phyloP scores from a whole-genome alignment of 2,329 filamentous ascomycete species.

The Byssochlamys sp. region DNA sequence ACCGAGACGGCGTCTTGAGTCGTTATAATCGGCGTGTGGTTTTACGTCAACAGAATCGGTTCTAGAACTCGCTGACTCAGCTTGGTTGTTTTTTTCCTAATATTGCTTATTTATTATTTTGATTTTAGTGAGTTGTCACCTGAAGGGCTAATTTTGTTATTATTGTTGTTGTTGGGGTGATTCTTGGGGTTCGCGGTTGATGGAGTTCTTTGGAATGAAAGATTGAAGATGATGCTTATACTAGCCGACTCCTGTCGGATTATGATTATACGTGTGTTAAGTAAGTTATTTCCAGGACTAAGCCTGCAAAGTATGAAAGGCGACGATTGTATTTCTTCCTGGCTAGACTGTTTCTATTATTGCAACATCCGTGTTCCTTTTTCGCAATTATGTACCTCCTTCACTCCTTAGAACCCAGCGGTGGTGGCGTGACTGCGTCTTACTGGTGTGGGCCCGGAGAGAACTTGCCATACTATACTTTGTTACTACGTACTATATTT shows the following conservation, averaged over 20 bases:
- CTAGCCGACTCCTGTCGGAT: background rate
- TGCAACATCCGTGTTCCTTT: background rate
- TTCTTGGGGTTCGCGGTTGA: background rate
- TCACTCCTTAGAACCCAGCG: background rate
- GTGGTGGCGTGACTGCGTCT: background rate
- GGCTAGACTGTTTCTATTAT: background rate
- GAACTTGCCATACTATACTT: background rate
- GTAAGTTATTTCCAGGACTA: no score
- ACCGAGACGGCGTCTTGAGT: background rate
- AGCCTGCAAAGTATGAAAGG: no score
- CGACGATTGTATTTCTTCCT: no score
- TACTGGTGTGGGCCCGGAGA: background rate
- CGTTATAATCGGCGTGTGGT: background rate
- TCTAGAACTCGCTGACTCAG: background rate
- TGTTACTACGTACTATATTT: background rate
- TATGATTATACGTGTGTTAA: no score
- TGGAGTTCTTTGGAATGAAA: background rate
- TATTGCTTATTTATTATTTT: no score
- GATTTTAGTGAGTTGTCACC: no score
- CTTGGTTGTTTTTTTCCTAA: background rate
- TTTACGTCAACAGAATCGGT: background rate
- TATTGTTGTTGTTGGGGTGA: no score
- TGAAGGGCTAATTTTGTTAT: no score
- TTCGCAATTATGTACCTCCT: background rate
- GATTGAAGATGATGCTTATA: background rate